Conservation (phyloP, 176 grass and related monocot species). For the Leersia perrieri region DNA sequence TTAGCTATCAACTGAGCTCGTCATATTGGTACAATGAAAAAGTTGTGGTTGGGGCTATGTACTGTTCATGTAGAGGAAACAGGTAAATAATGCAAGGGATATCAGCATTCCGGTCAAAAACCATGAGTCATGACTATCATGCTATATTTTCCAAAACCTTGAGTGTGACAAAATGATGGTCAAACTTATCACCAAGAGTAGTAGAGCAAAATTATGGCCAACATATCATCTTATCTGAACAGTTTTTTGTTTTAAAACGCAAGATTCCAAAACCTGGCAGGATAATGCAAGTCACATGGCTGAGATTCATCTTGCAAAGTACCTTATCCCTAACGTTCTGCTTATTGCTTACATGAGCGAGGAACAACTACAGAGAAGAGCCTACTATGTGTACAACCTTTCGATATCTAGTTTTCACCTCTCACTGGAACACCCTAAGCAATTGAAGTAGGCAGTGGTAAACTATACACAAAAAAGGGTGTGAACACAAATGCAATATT, state of each 20-base stretch:
- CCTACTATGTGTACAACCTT: background rate
- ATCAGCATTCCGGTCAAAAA: conserved; percentile 1
- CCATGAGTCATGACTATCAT: background rate
- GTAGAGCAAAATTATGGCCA: background rate
- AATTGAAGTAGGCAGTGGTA: background rate
- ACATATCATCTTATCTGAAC: background rate
- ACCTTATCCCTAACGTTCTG: background rate
- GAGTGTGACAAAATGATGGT: background rate
- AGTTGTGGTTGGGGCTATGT: too few relatives aligned
- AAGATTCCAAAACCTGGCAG: background rate
- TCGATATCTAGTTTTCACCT: background rate
- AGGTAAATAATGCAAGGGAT: conserved; percentile 5
- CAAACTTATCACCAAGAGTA: background rate
- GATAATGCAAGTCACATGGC: background rate
- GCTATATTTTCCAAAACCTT: background rate
- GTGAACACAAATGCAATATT: background rate
- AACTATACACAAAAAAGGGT: background rate
- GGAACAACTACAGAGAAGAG: background rate
- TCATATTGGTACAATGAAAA: too few relatives aligned
- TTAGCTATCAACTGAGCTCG: too few relatives aligned
- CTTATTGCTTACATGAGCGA: background rate
- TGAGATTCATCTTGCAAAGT: background rate
- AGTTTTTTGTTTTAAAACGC: conserved; percentile 7
- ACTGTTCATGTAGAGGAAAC: background rate
- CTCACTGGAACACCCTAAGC: background rate